Conservation (phyloP, 2,329 filamentous ascomycete species). For the Trichoderma koningiopsis region DNA sequence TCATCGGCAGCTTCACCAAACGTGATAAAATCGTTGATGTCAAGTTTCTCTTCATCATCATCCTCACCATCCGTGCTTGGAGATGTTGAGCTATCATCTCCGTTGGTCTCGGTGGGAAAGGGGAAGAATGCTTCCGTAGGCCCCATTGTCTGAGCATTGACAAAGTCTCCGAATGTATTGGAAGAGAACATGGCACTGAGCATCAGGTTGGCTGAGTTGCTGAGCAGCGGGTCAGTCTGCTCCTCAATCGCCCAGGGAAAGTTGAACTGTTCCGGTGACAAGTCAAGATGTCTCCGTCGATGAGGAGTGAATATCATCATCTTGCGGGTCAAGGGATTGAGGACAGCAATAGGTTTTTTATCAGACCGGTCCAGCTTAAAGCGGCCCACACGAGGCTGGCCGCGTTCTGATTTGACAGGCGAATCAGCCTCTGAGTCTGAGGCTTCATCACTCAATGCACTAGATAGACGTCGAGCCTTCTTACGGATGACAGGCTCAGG, state of each 20-base stretch:
- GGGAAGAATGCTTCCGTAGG: slow-evolving; percentile 77
- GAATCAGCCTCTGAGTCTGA: slow-evolving; percentile 56
- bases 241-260: slow-evolving; percentile 48
- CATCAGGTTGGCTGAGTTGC: slow-evolving; percentile 74
- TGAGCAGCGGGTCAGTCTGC: slow-evolving; percentile 59
- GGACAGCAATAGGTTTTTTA: slow-evolving; percentile 60
- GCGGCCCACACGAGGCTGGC: slow-evolving; percentile 56
- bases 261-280: slow-evolving; percentile 59
- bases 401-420: slow-evolving; percentile 50
- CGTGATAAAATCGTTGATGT: slow-evolving; percentile 73
- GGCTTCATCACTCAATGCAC: slow-evolving; percentile 40
- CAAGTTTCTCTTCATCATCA: slow-evolving; percentile 61
- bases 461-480: slow-evolving; percentile 48
- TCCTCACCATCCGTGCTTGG: slow-evolving; percentile 54
- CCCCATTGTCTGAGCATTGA: slow-evolving; percentile 68
- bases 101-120: slow-evolving; percentile 62
- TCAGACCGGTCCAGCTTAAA: slow-evolving; percentile 57
- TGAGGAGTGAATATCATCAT: slow-evolving; percentile 66
- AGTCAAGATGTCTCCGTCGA: slow-evolving; percentile 50
- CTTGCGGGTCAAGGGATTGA: slow-evolving; percentile 60
- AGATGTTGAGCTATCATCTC: slow-evolving; percentile 50
- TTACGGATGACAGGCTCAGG: slow-evolving; percentile 53
- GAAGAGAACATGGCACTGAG: slow-evolving; percentile 69
- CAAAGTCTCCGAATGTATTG: slow-evolving; percentile 57
- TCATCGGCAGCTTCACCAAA: slow-evolving; percentile 62